Evolutionary conservation across 2,329 filamentous ascomycete genomes (phyloP), one percentile per base, ranked within the genome.

Genomic region (Botryosphaeria dothidea): DNA sequence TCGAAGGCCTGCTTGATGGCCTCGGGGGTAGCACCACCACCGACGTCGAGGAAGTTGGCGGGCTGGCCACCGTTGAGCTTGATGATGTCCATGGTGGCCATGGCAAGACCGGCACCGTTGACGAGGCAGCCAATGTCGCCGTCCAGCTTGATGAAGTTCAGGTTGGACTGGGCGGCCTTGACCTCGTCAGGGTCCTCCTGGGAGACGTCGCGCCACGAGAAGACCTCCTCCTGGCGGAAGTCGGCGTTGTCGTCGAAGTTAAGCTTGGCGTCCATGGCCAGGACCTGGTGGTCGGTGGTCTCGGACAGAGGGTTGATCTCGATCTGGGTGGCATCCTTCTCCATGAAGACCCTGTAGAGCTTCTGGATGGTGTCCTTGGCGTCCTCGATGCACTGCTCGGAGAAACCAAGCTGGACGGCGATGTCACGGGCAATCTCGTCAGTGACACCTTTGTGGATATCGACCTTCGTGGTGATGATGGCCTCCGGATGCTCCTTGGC

Each of bases 81-180:
- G 88, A 99, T 99, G 81, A 99, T 98, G 82, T 99, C 95, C 95
- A 99, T 99, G 79, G 95, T 99, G 69, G 95, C 95, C 95, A 99
- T 99, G 82, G 95, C 95, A 71, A 99, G 91, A 84, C 95, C 95
- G 75, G 95, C 95, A 79, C 95, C 95, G 84, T 99, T 99, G 84
- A 99, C 95, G 67, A 98, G 86, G 85, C 95, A 99, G 82, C 95
- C 95, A 79, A 99, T 99, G 79, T 99, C 95, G 79, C 95, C 95
- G 78, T 98, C 95, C 68, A 99, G 90, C 88, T 99, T 99, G 87
- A 99, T 99, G 85, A 99, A 99, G 89, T 99, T 99, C 72, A 99
- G 88, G 75, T 92, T 92, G 71, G 83, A 93, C 86, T 96, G 85
- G 75, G 93, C 93, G 74, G 95, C 95, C 83, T 94, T 94, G 75